Percentiles rank a stretch among this genome's conserved stretches.
phyloP scores from a whole-genome alignment of 805 yeast species.

The Wickerhamiella azymoides region DNA sequence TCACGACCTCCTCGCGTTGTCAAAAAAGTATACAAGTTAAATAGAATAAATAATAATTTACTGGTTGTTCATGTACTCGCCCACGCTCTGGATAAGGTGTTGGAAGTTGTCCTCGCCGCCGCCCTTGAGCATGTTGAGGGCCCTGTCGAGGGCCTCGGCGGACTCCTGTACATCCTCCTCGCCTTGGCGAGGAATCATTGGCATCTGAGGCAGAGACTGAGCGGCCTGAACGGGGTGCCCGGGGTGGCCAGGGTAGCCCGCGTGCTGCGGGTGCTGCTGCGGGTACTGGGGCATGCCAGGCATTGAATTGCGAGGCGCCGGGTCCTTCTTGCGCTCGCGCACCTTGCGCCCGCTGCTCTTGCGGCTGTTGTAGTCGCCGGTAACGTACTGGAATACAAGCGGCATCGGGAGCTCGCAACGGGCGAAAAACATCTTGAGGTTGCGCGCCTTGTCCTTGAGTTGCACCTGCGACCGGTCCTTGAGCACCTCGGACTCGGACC shows the following conservation, averaged over 20 bases:
- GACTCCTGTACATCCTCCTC: conserved; percentile 9
- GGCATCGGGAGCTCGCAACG: conserved; percentile 70
- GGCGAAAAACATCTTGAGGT: conserved; percentile 79
- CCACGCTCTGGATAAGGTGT: conserved; percentile 20
- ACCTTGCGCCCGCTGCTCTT: conserved; percentile 14
- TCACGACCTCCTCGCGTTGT: no score
- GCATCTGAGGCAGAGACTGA: not conserved
- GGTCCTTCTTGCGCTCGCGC: not conserved
- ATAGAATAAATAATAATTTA: not conserved
- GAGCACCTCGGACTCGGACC: conserved; percentile 64
- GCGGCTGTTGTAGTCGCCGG: conserved; percentile 47
- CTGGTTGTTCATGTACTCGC: conserved; percentile 19
- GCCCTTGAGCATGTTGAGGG: conserved; percentile 8
- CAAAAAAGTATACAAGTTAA: no score
- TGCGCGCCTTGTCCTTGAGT: conserved; percentile 89
- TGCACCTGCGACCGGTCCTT: conserved; percentile 86
- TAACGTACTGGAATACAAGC: conserved; percentile 62
- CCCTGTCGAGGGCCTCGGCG: conserved; percentile 11
- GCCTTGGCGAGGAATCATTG: not conserved
- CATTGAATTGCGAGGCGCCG: not conserved
- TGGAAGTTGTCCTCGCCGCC: conserved; percentile 14
- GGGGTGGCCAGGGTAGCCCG: no score
- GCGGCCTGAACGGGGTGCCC: not conserved
- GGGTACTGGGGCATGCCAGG: not conserved
- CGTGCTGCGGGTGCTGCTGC: not conserved